phyloP scores from a whole-genome alignment of 2,329 filamentous ascomycete genomes.

The Didymella keratinophila region DNA sequence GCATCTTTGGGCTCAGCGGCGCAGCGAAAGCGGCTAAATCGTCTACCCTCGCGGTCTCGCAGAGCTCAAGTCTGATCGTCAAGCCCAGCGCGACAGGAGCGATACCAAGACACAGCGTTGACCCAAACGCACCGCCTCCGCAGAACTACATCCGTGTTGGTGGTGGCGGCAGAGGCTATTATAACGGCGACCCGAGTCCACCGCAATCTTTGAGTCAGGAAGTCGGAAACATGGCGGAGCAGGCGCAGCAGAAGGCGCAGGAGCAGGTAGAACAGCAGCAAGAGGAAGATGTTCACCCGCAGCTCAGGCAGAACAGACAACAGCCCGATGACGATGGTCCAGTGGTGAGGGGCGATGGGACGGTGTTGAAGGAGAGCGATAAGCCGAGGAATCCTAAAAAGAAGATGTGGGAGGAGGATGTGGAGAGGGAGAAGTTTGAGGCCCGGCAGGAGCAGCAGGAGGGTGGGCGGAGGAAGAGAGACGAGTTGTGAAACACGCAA shows the following conservation, averaged over 20 bases:
- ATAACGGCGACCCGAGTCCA: conserved; percentile 49
- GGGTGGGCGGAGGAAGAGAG: conserved; percentile 14
- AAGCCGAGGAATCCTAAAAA: conserved; percentile 65
- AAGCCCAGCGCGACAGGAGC: conserved; percentile 55
- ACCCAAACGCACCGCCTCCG: conserved; percentile 39
- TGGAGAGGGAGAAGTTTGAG: conserved; percentile 44
- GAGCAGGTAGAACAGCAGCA: conserved; percentile 28
- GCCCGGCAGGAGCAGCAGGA: conserved; percentile 4
- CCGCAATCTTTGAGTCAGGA: conserved; percentile 49
- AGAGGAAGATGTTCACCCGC: conserved; percentile 36
- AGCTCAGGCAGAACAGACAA: conserved; percentile 34
- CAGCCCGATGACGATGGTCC: conserved; percentile 42
- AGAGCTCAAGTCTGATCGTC: conserved; percentile 52
- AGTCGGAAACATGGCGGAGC: conserved; percentile 56
- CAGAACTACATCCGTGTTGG: conserved; percentile 57
- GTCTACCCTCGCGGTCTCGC: conserved; percentile 27
- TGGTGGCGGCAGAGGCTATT: conserved; percentile 58
- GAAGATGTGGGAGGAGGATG: conserved; percentile 65
- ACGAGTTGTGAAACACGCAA: conserved; percentile 15
- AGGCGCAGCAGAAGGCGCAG: conserved; percentile 30
- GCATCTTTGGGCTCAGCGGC: conserved; percentile 63
- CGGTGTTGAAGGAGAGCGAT: conserved; percentile 53
- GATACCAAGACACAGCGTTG: conserved; percentile 41
- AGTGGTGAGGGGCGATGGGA: conserved; percentile 56
- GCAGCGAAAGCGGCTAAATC: conserved; percentile 30